Evolutionary conservation across 495 filamentous ascomycete species (phyloP).

Genomic region (Xylaria scruposa): DNA sequence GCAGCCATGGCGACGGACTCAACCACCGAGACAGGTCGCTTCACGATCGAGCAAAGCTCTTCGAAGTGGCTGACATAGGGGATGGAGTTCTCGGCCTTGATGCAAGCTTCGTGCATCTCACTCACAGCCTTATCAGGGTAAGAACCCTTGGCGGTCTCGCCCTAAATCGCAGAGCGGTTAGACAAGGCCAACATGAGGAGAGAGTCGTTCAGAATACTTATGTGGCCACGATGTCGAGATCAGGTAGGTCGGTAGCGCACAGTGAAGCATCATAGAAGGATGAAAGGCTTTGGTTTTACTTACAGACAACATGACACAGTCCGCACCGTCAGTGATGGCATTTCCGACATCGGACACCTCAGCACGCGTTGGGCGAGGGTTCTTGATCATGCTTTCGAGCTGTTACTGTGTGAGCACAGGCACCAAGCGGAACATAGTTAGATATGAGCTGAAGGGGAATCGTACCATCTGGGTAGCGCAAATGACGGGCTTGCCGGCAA

Average conservation of each 20-base stretch:
- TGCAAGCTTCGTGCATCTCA: slow-evolving; percentile 97
- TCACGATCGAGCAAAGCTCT: slow-evolving; percentile 82
- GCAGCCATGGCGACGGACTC: slow-evolving; percentile 97
- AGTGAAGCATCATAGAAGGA: not conserved
- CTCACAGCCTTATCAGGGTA: slow-evolving; percentile 91
- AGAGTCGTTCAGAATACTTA: not conserved
- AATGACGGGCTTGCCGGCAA: slow-evolving; percentile 97
- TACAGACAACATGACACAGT: slow-evolving; percentile 96
- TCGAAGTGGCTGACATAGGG: slow-evolving; percentile 97
- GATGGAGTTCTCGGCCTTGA: slow-evolving; percentile 94
- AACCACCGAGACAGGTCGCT: slow-evolving; percentile 80
- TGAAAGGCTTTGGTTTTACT: not conserved
- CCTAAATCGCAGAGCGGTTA: slow-evolving; percentile 40
- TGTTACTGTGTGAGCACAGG: slow-evolving; percentile 48
- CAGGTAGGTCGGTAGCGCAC: too few species aligned
- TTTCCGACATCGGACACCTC: slow-evolving; percentile 99
- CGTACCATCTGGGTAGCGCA: slow-evolving; percentile 68
- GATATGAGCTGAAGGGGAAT: not conserved
- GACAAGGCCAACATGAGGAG: not conserved
- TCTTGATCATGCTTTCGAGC: slow-evolving; percentile 99
- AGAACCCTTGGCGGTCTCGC: slow-evolving; percentile 96
- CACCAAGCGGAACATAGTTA: slow-evolving; percentile 41
- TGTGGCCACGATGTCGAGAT: not conserved
- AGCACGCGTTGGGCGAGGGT: slow-evolving; percentile 94
- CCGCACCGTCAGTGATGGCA: slow-evolving; percentile 94